These are phyloP conservation scores for Mycosphaerelloides madeirae DNA, from an alignment of 2,329 filamentous ascomycete species.

Conservation along the genomic window DNA sequence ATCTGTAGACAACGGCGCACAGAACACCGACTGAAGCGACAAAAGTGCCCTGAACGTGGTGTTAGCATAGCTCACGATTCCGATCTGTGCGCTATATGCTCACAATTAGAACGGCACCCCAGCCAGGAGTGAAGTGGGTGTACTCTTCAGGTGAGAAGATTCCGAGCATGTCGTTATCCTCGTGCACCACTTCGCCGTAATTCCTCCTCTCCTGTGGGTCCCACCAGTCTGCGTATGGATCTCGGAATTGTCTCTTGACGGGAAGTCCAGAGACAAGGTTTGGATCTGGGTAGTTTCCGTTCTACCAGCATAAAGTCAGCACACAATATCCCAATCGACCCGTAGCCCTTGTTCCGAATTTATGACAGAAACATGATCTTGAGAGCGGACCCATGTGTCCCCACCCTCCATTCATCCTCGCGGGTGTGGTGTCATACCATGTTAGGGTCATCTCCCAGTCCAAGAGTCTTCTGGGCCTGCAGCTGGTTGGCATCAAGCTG, in stretches of 20 bases:
- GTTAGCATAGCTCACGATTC: not conserved
- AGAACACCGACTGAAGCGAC: slow-evolving; percentile 39
- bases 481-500: slow-evolving; percentile 27
- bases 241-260: slow-evolving; percentile 85
- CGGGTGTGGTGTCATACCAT: slow-evolving; percentile 24
- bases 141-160: slow-evolving; percentile 88
- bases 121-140: slow-evolving; percentile 71
- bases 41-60: slow-evolving; percentile 36
- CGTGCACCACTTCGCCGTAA: slow-evolving; percentile 92
- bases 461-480: slow-evolving; percentile 3
- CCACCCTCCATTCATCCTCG: not conserved
- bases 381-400: not conserved
- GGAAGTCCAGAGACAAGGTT: slow-evolving; percentile 43
- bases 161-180: slow-evolving; percentile 89
- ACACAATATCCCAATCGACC: not conserved
- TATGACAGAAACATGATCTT: not conserved
- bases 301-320: slow-evolving; percentile 49
- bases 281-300: slow-evolving; percentile 79
- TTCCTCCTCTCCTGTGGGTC: slow-evolving; percentile 96
- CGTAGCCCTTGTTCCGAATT: not conserved
- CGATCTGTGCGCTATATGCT: not conserved
- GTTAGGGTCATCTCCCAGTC: slow-evolving; percentile 25
- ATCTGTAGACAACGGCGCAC: slow-evolving; percentile 35
- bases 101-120: slow-evolving; percentile 56
- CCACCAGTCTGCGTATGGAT: slow-evolving; percentile 93